Evolutionary conservation across 2,329 filamentous ascomycete genomes (phyloP).

Genomic region (Xenosphaeropsis pyriputrescens): DNA sequence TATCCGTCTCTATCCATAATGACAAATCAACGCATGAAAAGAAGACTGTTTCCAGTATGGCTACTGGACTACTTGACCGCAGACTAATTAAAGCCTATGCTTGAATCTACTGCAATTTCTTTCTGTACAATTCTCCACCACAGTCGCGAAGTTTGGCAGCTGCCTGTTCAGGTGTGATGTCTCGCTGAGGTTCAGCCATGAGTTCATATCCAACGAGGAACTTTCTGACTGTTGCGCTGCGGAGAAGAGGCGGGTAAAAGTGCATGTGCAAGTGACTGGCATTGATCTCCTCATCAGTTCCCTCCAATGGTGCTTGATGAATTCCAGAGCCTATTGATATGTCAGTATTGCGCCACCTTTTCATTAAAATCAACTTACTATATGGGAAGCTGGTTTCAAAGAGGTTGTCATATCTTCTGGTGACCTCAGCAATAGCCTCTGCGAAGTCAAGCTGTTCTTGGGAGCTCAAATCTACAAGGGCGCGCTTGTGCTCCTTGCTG

Average conservation of each 20-base stretch:
- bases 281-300: conserved; percentile 69
- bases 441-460: conserved; percentile 62
- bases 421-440: conserved; percentile 75
- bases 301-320: conserved; percentile 83
- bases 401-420: conserved; percentile 86
- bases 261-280: conserved; percentile 90
- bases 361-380: conserved; percentile 34
- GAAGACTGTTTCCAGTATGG: too few relatives aligned
- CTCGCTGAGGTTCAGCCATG: conserved; percentile 92
- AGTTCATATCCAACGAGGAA: conserved; percentile 95
- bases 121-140: conserved; percentile 73
- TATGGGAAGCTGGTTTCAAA: conserved; percentile 97
- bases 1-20: too few relatives aligned
- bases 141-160: conserved; percentile 62
- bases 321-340: conserved; percentile 60
- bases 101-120: conserved; percentile 14
- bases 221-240: conserved; percentile 88
- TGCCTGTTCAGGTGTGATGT: conserved; percentile 95
- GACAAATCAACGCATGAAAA: too few relatives aligned
- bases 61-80: too few relatives aligned
- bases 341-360: conserved; percentile 2
- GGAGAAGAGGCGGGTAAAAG: conserved; percentile 87
- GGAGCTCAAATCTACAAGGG: conserved; percentile 65
- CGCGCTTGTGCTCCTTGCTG: conserved; percentile 69
- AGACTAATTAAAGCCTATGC: too few relatives aligned